Percentiles rank a stretch among this genome's conserved stretches.
These are phyloP conservation scores for Globomyces pollinis-pini DNA, from an alignment of 192 early-diverging fungal genomes.

Conservation along the genomic window DNA sequence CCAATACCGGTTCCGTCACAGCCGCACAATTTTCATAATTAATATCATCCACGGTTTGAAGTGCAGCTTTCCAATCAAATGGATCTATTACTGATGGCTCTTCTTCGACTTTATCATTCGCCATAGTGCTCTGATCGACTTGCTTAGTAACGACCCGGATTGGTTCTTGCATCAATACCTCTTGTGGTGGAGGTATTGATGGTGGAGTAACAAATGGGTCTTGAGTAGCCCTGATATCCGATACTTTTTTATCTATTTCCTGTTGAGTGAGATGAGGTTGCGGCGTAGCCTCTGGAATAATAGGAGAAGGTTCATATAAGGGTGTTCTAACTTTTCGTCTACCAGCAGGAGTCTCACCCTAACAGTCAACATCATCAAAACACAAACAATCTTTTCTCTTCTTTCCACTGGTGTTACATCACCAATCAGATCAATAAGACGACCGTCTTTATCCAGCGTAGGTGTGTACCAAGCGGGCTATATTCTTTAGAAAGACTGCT, in stretches of 20 bases:
- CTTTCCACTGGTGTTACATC: neutral
- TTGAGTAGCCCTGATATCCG: too few species aligned
- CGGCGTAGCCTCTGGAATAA: neutral
- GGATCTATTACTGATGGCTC: too few species aligned
- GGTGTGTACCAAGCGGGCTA: conserved; percentile 11
- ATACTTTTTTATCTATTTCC: too few species aligned
- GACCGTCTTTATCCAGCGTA: neutral
- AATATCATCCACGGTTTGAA: too few species aligned
- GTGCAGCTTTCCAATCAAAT: conserved; percentile 7
- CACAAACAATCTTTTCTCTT: neutral
- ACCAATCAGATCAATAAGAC: conserved; percentile 8
- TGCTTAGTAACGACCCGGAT: too few species aligned
- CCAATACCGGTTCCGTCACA: too few species aligned
- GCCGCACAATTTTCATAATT: too few species aligned
- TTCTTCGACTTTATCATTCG: too few species aligned
- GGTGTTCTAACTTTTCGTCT: conserved; percentile 1
- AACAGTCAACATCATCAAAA: neutral
- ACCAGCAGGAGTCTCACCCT: conserved; percentile 6
- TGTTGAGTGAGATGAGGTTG: neutral
- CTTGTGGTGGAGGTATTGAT: too few species aligned
- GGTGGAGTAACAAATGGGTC: too few species aligned
- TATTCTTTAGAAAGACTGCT: neutral
- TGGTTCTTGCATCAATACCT: too few species aligned
- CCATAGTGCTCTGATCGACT: too few species aligned
- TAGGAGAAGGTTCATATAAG: neutral